A percentile compares a stretch with the other conserved stretches of the same genome.
Conservation (phyloP, 257 asterid species). For the Plantago elongata region DNA sequence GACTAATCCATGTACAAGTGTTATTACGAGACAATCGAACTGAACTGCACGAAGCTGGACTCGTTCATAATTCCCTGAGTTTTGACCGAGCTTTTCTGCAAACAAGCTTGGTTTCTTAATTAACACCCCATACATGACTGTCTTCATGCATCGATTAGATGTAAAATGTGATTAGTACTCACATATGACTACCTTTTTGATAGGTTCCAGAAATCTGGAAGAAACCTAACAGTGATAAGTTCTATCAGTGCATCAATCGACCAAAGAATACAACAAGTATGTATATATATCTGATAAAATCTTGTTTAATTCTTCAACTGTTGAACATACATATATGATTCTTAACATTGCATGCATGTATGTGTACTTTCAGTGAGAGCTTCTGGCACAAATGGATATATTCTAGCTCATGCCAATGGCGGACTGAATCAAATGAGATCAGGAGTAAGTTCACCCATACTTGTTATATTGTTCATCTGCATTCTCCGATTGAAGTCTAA, state of each 20-base stretch:
- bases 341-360: background rate
- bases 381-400: constrained; percentile 39
- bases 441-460: constrained; percentile 36
- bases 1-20: too few relatives aligned
- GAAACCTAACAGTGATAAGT: constrained; percentile 42
- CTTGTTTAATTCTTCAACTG: background rate
- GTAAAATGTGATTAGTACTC: background rate
- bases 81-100: too few relatives aligned
- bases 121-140: too few relatives aligned
- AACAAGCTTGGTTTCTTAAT: too few relatives aligned
- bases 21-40: too few relatives aligned
- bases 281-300: constrained; percentile 6
- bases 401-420: constrained; percentile 64
- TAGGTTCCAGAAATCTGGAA: constrained; percentile 54
- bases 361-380: constrained; percentile 30
- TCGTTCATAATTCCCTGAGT: too few relatives aligned
- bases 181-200: background rate
- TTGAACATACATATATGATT: background rate
- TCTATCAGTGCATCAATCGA: constrained; percentile 41
- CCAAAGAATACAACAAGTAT: constrained; percentile 43
- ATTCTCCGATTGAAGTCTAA: background rate
- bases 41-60: too few relatives aligned
- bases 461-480: background rate
- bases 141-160: too few relatives aligned
- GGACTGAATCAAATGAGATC: constrained; percentile 78